phyloP scores from a whole-genome alignment of 2,329 filamentous ascomycete species.

The Phialophora chinensis region DNA sequence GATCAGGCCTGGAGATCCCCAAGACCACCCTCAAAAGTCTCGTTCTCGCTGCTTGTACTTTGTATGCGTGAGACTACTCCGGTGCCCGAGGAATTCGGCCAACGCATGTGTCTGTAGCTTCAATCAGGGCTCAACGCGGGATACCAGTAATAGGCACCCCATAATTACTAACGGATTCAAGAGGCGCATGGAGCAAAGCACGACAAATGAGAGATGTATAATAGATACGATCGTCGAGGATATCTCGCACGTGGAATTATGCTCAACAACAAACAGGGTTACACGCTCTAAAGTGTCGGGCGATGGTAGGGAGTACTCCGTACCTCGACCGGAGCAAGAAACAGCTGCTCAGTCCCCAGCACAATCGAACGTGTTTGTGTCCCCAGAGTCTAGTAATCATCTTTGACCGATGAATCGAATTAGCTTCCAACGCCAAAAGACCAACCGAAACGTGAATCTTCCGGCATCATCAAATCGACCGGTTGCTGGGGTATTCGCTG shows the following conservation, averaged over 20 bases:
- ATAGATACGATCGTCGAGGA: not conserved
- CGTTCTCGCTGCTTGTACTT: no score
- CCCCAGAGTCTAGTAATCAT: not conserved
- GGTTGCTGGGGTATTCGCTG: conserved; percentile 1
- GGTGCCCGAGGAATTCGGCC: no score
- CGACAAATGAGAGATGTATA: not conserved
- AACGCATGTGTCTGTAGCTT: no score
- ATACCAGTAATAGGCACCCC: no score
- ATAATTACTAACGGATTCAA: not conserved
- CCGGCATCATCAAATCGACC: not conserved
- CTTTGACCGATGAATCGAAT: not conserved
- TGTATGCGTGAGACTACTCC: no score
- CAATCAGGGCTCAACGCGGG: no score
- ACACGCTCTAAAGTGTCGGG: not conserved
- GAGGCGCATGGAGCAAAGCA: not conserved
- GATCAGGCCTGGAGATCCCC: no score
- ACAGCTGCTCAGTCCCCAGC: not conserved
- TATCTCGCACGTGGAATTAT: not conserved
- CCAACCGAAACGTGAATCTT: not conserved
- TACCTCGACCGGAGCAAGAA: not conserved
- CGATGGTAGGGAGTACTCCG: not conserved
- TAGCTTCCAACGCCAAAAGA: not conserved
- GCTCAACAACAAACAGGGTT: not conserved
- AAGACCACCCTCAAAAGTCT: no score
- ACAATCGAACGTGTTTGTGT: not conserved